phyloP scores from a whole-genome alignment of 1,284 basidiomycete genomes.

The Marasmius sp. region DNA sequence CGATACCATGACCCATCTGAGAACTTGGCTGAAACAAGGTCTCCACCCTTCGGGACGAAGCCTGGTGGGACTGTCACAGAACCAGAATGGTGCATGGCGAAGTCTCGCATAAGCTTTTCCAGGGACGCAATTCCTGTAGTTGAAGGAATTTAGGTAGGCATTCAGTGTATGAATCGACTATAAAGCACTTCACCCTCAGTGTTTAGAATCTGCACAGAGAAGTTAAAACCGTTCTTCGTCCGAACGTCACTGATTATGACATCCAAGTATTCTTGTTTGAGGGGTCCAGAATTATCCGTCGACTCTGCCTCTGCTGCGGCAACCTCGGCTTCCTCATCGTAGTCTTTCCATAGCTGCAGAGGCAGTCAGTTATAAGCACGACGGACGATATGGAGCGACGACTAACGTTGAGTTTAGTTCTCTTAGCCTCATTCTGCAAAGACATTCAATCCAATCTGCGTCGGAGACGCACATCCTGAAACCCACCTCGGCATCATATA shows the following conservation, averaged over 20 bases:
- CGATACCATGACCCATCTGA: constrained; percentile 94
- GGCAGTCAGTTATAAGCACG: neutral
- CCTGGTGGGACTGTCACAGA: constrained; percentile 56
- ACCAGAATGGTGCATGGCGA: constrained; percentile 80
- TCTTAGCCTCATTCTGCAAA: constrained; percentile 76
- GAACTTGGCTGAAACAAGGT: constrained; percentile 89
- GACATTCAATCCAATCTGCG: constrained; percentile 5
- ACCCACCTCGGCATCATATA: constrained; percentile 84
- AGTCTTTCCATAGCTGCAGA: constrained; percentile 78
- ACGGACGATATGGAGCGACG: neutral
- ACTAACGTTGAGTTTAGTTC: constrained; percentile 73
- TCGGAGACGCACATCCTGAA: constrained; percentile 3
- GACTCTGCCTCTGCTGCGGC: constrained; percentile 40
- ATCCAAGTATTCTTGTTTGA: constrained; percentile 86
- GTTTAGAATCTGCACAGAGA: constrained; percentile 92
- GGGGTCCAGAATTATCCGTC: constrained; percentile 37
- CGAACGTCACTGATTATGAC: constrained; percentile 91
- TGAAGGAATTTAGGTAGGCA: neutral
- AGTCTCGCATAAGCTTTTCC: constrained; percentile 93
- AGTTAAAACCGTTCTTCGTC: constrained; percentile 71
- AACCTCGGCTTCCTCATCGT: constrained; percentile 68
- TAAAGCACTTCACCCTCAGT: constrained; percentile 68
- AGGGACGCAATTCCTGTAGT: constrained; percentile 77
- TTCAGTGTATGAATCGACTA: neutral
- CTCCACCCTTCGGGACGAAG: constrained; percentile 81